Evolutionary conservation across 2,329 filamentous ascomycete species (phyloP).

Genomic region (Aspergillus fischeri): DNA sequence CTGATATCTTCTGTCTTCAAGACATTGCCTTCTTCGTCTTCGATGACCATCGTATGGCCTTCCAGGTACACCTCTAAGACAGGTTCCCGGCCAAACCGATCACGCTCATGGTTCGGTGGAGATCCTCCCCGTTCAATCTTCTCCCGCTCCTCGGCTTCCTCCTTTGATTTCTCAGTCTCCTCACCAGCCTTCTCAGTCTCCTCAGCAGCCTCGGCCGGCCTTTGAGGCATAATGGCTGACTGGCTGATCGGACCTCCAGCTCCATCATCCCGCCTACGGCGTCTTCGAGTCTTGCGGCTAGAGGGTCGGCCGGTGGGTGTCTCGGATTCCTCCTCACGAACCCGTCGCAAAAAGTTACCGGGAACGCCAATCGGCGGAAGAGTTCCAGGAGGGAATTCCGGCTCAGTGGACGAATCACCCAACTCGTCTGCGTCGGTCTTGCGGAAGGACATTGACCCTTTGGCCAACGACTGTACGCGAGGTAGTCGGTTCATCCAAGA

Average conservation of each 20-base stretch:
- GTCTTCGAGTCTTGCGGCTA: slow-evolving; percentile 50
- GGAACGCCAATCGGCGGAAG: slow-evolving; percentile 68
- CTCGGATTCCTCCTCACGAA: slow-evolving; percentile 67
- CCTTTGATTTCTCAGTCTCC: slow-evolving; percentile 19
- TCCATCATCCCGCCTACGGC: slow-evolving; percentile 67
- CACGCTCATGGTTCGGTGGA: slow-evolving; percentile 32
- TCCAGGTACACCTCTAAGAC: slow-evolving; percentile 72
- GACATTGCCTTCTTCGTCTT: slow-evolving; percentile 84
- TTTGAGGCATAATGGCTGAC: slow-evolving; percentile 76
- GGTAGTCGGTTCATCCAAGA: slow-evolving; percentile 95
- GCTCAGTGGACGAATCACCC: slow-evolving; percentile 56
- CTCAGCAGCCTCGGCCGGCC: slow-evolving; percentile 31
- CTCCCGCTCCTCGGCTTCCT: slow-evolving; percentile 25
- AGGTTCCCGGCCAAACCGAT: slow-evolving; percentile 32
- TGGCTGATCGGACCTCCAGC: slow-evolving; percentile 84
- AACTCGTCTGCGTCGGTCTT: slow-evolving; percentile 70
- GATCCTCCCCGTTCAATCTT: slow-evolving; percentile 35
- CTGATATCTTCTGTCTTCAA: slow-evolving; percentile 58
- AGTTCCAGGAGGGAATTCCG: slow-evolving; percentile 62
- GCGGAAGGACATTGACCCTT: slow-evolving; percentile 67
- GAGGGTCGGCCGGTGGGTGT: slow-evolving; percentile 52
- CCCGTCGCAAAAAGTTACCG: slow-evolving; percentile 73
- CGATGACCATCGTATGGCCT: slow-evolving; percentile 72
- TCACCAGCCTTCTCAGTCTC: slow-evolving; percentile 20
- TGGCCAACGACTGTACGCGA: slow-evolving; percentile 74